Base-by-base conservation (phyloP, 805 yeast genomes). In the Lipomyces sp. region DNA sequence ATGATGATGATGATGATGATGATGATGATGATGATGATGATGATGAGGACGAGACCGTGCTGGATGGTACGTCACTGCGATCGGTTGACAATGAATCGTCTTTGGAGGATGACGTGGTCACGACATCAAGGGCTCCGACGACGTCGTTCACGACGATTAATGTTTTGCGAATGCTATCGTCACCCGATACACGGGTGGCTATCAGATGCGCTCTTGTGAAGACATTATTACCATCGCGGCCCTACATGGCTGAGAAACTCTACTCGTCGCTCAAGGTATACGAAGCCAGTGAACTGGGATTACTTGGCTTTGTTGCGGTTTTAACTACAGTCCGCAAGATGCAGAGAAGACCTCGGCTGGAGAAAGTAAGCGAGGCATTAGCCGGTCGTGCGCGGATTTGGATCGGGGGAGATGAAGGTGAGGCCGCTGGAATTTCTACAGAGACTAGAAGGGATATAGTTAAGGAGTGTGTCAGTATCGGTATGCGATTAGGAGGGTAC, bases 341-440 rank as follows among this genome's bases (percentile, higher is more conserved):
- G 63, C 64, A 58, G 63, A 63, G 58, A 33, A 54, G 62, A 53
- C 62, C 60, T 54, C 65, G 62, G 37, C 67, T 45, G 57, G 66
- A 48, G 67, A 63, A 61, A 35, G 64, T 66, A 10, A 64, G 60
- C 29, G 72, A 64, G 59, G 57, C 65, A 10, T 63, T 64, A 24
- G 60, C 57, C 18, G 62, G 68, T 18, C 65, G 53, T 4, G 66
- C 60, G 29, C 74, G 80, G 24, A 66, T 76, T 35, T 77, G 80
- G 79, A 71, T 77, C 45, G 80, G 80, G 39, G 72, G 77, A 33
- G 77, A 75, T 32, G 69, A 70, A 35, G 78, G 76, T 24, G 78
- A 74, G 32, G 61, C 60, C 2, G 72, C 66, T 34, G 77, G 77
- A 7, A 53, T 77, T 34, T 42, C 71, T 10, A 65, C 75, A 33